phyloP scores from a whole-genome alignment of 225 moss, liverwort and hornwort species.

The Lunularia cruciata region DNA sequence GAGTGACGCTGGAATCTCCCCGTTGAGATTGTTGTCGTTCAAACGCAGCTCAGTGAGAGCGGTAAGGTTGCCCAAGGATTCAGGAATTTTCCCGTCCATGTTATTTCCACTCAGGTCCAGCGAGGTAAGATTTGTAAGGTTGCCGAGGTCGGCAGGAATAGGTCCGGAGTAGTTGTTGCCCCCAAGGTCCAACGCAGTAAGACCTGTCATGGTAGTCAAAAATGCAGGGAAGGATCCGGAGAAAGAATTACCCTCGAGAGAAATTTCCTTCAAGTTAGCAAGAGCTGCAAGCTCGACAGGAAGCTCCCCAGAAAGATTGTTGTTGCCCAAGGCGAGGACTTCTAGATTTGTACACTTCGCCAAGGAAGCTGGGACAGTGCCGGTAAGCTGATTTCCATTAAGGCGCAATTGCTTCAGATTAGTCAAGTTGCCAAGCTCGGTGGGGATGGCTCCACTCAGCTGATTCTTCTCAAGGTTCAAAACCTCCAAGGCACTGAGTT shows the following conservation, averaged over 20 bases:
- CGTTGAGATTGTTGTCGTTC: constrained; percentile 29
- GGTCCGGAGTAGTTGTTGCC: constrained; percentile 26
- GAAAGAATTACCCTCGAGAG: constrained; percentile 40
- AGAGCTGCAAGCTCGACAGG: neutral
- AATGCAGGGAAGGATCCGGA: constrained; percentile 30
- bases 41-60: constrained; percentile 25
- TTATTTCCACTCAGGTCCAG: constrained; percentile 24
- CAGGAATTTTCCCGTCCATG: constrained; percentile 30
- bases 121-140: constrained; percentile 20
- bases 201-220: constrained; percentile 8
- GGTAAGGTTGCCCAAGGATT: constrained; percentile 16
- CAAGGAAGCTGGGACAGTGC: constrained; percentile 14
- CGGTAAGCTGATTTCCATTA: neutral
- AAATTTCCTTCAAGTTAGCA: constrained; percentile 9
- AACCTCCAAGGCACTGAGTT: neutral
- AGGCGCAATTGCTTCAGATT: neutral
- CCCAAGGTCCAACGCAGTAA: constrained; percentile 29
- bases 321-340: constrained; percentile 15
- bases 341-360: neutral
- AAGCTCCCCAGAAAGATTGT: neutral
- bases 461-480: constrained; percentile 6
- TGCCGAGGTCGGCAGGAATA: constrained; percentile 19
- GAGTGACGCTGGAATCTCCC: constrained; percentile 24
- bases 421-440: neutral
- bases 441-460: constrained; percentile 1